A percentile compares a stretch with the other conserved stretches of the same genome.
Conservation (phyloP, 1,284 basidiomycete species). For the Phellopilus nigrolimitatus region DNA sequence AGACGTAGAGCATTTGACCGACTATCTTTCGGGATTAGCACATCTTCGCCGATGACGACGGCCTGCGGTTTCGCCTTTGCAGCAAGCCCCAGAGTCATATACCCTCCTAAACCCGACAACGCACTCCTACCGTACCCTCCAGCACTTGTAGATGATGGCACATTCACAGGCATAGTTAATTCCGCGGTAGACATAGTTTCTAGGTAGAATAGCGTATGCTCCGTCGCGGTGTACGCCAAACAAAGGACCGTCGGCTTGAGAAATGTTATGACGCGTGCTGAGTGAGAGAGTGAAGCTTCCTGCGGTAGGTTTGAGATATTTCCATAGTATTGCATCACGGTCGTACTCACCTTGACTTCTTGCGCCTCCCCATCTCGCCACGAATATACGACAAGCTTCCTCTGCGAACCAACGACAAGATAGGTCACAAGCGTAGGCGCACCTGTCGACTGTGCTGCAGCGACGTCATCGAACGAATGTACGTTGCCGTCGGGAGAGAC, state of each 20-base stretch:
- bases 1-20: constrained; percentile 29
- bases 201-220: constrained; percentile 72
- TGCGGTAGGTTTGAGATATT: constrained; percentile 29
- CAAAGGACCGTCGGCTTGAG: constrained; percentile 59
- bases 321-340: constrained; percentile 23
- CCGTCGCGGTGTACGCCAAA: constrained; percentile 73
- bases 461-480: constrained; percentile 14
- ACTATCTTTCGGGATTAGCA: constrained; percentile 81
- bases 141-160: constrained; percentile 36
- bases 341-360: constrained; percentile 66
- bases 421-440: constrained; percentile 66
- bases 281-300: constrained; percentile 83
- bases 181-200: constrained; percentile 54
- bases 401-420: constrained; percentile 80
- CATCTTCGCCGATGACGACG: constrained; percentile 62
- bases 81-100: constrained; percentile 81
- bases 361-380: constrained; percentile 86
- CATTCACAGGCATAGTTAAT: constrained; percentile 45
- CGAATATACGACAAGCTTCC: constrained; percentile 80
- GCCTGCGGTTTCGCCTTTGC: constrained; percentile 67
- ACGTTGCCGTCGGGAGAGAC: constrained; percentile 26
- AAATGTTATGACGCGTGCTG: constrained; percentile 72
- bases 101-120: constrained; percentile 77
- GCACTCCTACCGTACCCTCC: constrained; percentile 60
- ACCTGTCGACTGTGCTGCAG: constrained; percentile 31